Evolutionary conservation across 352 stramenopile genomes (phyloP), one percentile per base, ranked within the genome.

Genomic region (Pythium phragmiticola): DNA sequence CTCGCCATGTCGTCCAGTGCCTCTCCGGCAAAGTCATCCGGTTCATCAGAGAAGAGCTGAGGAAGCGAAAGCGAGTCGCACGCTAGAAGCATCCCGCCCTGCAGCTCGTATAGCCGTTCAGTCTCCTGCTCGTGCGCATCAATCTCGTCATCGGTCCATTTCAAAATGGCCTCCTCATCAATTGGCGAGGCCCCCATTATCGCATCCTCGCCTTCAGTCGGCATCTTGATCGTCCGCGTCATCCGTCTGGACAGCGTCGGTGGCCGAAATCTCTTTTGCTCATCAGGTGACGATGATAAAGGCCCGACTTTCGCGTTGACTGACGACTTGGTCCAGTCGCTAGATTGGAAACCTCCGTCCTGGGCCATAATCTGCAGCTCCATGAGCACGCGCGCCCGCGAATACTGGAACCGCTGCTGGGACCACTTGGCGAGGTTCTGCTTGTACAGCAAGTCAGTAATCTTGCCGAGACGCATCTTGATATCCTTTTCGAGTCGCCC

Each of bases 121-220:
- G 63, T 82, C 17, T 86, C 67, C 21, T 75, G 61, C 46, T 80
- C 66, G 55, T 84, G 73, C 4, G 16, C 37, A 28, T 80, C 71
- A 36, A 88, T 81, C 21, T 87, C 75, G 7, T 75, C 59, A 37
- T 89, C 73, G 1, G 59, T 79, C 80, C 78, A 87, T 23, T 72
- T 66, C 13, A 86, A 42, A 46, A 72, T 67, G 1, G 28, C 17
- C 2, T 59, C 65, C 28, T 64, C 57, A 13, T 66, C 53, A 19
- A 66, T 37, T 26, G 17, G 26, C 2, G 28, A 45, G 41, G 76
- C 12, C 19, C 16, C 49, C 28, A 43, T 7, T 17, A 16, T 11
- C 2, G 6, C 28, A 11, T 17, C 26, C 26, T 30, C 6, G 12
- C 8, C 28, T 8, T 11, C 14, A 17, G n/a, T 13, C 16, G 28